Evolutionary conservation across 2,329 filamentous ascomycete species (phyloP).

Genomic region (Microcera coccophila): DNA sequence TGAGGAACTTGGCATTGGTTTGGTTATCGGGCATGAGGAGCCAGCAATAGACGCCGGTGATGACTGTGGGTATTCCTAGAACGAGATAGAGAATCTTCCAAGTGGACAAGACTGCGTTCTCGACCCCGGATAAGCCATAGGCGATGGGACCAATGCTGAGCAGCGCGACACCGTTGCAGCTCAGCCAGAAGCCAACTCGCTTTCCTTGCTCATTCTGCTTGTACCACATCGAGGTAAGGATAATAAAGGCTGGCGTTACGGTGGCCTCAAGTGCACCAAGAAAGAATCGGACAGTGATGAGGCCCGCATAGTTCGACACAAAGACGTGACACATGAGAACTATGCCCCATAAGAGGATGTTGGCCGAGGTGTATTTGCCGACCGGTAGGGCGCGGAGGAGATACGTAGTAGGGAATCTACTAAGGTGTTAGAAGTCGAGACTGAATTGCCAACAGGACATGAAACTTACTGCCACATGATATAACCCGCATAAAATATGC

Average conservation of each 20-base stretch:
- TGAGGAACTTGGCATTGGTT: conserved; percentile 53
- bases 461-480: conserved; percentile 10
- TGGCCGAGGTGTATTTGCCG: conserved; percentile 33
- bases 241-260: conserved; percentile 23
- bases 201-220: conserved; percentile 30
- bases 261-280: conserved; percentile 25
- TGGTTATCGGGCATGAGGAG: conserved; percentile 60
- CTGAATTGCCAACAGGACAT: too few species aligned
- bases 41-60: conserved; percentile 43
- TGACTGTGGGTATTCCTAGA: conserved; percentile 35
- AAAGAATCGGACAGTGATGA: conserved; percentile 19
- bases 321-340: conserved; percentile 22
- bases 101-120: conserved; percentile 26
- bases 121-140: conserved; percentile 19
- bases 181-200: conserved; percentile 26
- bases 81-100: conserved; percentile 31
- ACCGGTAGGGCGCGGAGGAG: conserved; percentile 31
- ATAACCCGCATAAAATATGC: conserved; percentile 12
- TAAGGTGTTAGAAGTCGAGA: neutral
- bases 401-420: conserved; percentile 27
- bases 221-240: conserved; percentile 26
- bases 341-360: conserved; percentile 40
- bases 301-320: conserved; percentile 19
- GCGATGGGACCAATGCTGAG: conserved; percentile 18
- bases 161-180: conserved; percentile 19